Percentiles rank a stretch among this genome's conserved stretches.
These are phyloP conservation scores for Xylogone sp. DNA, from an alignment of 2,329 filamentous ascomycete genomes.

Conservation along the genomic window DNA sequence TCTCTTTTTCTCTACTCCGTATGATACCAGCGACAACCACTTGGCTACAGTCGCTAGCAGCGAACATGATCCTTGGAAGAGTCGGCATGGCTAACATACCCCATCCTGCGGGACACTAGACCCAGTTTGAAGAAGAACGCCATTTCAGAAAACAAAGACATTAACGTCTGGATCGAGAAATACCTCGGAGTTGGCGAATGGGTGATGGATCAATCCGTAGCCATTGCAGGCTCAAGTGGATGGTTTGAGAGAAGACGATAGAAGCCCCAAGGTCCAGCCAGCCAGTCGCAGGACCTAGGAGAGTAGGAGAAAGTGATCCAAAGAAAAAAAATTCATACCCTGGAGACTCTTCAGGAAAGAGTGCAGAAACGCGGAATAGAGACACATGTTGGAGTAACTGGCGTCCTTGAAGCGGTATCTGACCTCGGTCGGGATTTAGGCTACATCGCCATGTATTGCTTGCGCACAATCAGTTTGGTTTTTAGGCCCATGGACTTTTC, in stretches of 20 bases:
- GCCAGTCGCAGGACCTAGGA: not conserved
- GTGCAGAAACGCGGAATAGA: not conserved
- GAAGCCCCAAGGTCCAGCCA: not conserved
- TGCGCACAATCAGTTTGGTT: no score
- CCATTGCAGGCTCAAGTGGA: slow-evolving; percentile 79
- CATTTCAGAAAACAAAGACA: slow-evolving; percentile 76
- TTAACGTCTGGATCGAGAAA: slow-evolving; percentile 85
- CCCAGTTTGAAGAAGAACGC: slow-evolving; percentile 85
- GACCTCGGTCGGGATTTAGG: no score
- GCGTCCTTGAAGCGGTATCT: not conserved
- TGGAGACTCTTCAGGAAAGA: not conserved
- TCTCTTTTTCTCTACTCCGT: not conserved
- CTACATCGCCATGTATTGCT: no score
- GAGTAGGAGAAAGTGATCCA: not conserved
- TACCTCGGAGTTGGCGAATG: slow-evolving; percentile 95
- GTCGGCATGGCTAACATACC: slow-evolving; percentile 38
- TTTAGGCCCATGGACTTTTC: no score
- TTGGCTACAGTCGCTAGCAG: not conserved
- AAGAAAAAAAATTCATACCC: not conserved
- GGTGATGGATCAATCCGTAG: slow-evolving; percentile 97
- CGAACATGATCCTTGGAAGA: not conserved
- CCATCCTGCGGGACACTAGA: slow-evolving; percentile 42
- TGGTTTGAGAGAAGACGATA: slow-evolving; percentile 90
- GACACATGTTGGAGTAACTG: not conserved
- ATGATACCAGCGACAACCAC: not conserved